Evolutionary conservation across 1,284 basidiomycete genomes (phyloP).

Genomic region (Retiboletus fuscus): DNA sequence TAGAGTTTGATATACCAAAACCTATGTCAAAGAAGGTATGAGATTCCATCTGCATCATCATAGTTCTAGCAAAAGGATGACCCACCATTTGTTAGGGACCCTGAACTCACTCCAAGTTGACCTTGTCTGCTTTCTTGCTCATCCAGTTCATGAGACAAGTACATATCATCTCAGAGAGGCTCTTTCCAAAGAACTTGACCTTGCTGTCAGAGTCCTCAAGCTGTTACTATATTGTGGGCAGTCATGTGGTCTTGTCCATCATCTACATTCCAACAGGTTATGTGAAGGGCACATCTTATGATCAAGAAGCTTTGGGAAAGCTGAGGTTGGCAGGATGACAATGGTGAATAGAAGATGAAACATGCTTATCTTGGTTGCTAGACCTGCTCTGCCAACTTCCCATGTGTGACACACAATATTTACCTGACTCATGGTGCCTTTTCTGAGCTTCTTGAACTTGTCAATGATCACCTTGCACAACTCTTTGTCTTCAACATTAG

Average conservation of each 20-base stretch:
- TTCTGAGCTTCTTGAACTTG: slow-evolving; percentile 83
- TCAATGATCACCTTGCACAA: slow-evolving; percentile 87
- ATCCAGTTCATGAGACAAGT: slow-evolving; percentile 82
- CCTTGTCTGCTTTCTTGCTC: slow-evolving; percentile 86
- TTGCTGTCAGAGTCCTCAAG: slow-evolving; percentile 89
- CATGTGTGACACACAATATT: slow-evolving; percentile 95
- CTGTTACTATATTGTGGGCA: slow-evolving; percentile 86
- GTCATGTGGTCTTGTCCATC: slow-evolving; percentile 86
- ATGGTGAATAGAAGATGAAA: slow-evolving; percentile 1
- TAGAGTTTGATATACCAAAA: slow-evolving; percentile 95
- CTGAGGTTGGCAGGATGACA: slow-evolving; percentile 3
- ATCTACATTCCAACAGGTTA: slow-evolving; percentile 93
- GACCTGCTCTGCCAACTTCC: slow-evolving; percentile 86
- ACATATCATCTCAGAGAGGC: slow-evolving; percentile 86
- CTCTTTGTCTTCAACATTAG: slow-evolving; percentile 76
- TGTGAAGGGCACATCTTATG: slow-evolving; percentile 91
- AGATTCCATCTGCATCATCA: neutral
- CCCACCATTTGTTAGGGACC: slow-evolving; percentile 88
- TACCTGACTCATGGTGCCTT: slow-evolving; percentile 87
- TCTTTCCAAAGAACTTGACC: slow-evolving; percentile 81
- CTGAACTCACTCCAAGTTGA: slow-evolving; percentile 90
- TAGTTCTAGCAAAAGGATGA: neutral
- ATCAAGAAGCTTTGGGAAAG: slow-evolving; percentile 79
- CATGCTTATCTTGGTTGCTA: slow-evolving; percentile 85
- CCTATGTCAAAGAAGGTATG: slow-evolving; percentile 53